phyloP scores from a whole-genome alignment of 2,329 filamentous ascomycete genomes.

The Pseudophaeomoniella oleicola region DNA sequence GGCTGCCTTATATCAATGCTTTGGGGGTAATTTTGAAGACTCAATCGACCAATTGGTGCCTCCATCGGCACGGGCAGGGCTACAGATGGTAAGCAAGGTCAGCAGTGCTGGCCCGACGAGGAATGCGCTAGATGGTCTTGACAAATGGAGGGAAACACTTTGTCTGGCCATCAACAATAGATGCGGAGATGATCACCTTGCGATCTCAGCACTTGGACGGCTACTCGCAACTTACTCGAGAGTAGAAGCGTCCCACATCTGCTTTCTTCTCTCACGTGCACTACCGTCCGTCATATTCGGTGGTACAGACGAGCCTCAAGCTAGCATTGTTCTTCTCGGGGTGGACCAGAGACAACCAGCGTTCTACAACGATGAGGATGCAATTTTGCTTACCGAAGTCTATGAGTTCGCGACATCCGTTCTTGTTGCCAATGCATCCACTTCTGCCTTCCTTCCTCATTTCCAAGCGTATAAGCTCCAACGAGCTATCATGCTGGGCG shows the following conservation, averaged over 20 bases:
- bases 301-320: conserved; percentile 66
- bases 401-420: conserved; percentile 83
- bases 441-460: conserved; percentile 55
- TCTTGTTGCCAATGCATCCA: conserved; percentile 34
- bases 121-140: conserved; percentile 69
- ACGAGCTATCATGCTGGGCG: conserved; percentile 70
- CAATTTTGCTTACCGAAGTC: conserved; percentile 86
- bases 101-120: conserved; percentile 45
- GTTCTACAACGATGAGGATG: conserved; percentile 64
- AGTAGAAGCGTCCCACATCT: conserved; percentile 83
- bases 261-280: conserved; percentile 71
- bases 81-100: conserved; percentile 76
- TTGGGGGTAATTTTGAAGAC: conserved; percentile 87
- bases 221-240: conserved; percentile 75
- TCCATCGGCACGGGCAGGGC: conserved; percentile 75
- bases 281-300: conserved; percentile 51
- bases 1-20: conserved; percentile 81
- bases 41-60: conserved; percentile 93
- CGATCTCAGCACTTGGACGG: conserved; percentile 65
- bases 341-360: conserved; percentile 62
- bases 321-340: conserved; percentile 71
- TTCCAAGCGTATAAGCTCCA: conserved; percentile 83
- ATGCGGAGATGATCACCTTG: conserved; percentile 61
- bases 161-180: conserved; percentile 78
- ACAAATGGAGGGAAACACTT: conserved; percentile 89